A percentile compares a stretch with the other conserved stretches of the same genome.
phyloP scores from a whole-genome alignment of 2,329 filamentous ascomycete species.

The Sclerotiophoma versabilis region DNA sequence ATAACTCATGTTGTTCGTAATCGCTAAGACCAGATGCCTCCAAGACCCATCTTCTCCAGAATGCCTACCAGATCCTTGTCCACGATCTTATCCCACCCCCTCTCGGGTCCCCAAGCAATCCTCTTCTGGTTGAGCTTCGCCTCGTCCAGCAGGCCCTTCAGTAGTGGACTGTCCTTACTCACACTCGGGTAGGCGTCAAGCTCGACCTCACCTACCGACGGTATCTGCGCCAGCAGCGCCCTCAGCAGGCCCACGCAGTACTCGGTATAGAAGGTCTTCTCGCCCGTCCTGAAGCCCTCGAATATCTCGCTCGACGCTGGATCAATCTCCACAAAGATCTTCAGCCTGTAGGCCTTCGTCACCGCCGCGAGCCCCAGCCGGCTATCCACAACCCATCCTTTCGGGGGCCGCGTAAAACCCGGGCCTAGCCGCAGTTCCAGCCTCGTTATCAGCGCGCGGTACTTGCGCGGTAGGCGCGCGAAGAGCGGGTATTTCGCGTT shows the following conservation, averaged over 20 bases:
- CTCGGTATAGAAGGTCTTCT: constrained; percentile 70
- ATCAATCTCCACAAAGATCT: constrained; percentile 75
- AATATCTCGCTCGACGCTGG: constrained; percentile 70
- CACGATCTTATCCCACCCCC: constrained; percentile 64
- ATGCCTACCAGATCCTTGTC: constrained; percentile 39
- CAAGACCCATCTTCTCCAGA: constrained; percentile 36
- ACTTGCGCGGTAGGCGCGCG: constrained; percentile 67
- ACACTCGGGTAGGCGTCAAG: constrained; percentile 75
- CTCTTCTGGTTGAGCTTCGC: constrained; percentile 58
- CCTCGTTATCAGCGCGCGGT: constrained; percentile 66
- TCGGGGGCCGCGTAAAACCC: constrained; percentile 74
- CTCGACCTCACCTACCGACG: constrained; percentile 65
- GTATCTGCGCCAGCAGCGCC: constrained; percentile 64
- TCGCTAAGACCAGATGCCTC: constrained; percentile 11
- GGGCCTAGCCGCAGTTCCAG: constrained; percentile 76
- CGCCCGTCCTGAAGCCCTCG: constrained; percentile 69
- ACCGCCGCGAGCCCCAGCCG: constrained; percentile 70
- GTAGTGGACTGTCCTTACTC: constrained; percentile 69
- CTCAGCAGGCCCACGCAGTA: constrained; percentile 68
- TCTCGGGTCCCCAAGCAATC: constrained; percentile 72
- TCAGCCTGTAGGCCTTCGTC: constrained; percentile 64
- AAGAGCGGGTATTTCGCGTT: constrained; percentile 77
- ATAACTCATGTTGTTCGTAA: constrained; percentile 2
- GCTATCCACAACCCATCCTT: constrained; percentile 72
- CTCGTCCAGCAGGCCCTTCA: constrained; percentile 65